Evolutionary conservation across 768 basidiomycete species (phyloP).

Genomic region (Amanita exitialis): DNA sequence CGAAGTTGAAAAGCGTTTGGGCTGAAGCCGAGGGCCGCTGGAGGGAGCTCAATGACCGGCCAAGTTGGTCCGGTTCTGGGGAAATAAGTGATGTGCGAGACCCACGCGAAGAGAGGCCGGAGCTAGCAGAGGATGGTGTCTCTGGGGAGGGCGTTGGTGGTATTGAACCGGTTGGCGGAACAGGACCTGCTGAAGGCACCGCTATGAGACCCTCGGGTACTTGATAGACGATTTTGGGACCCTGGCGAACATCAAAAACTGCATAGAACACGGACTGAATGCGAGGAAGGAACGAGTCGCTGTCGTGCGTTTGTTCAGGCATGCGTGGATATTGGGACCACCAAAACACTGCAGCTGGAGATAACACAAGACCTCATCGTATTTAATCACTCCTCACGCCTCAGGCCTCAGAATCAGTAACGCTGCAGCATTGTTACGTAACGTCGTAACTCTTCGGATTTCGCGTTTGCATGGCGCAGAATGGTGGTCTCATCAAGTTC

Average conservation of each 20-base stretch:
- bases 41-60: slow-evolving; percentile 31
- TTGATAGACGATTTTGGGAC: slow-evolving; percentile 87
- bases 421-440: neutral
- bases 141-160: slow-evolving; percentile 31
- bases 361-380: no score
- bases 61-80: slow-evolving; percentile 32
- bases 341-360: no score
- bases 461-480: slow-evolving; percentile 29
- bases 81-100: slow-evolving; percentile 45
- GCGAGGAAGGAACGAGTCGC: slow-evolving; percentile 65
- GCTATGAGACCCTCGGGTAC: slow-evolving; percentile 89
- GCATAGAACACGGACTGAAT: slow-evolving; percentile 92
- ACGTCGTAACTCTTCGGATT: neutral
- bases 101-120: slow-evolving; percentile 30
- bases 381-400: no score
- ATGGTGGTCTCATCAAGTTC: slow-evolving; percentile 39
- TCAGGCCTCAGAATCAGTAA: no score
- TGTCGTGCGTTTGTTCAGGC: slow-evolving; percentile 14
- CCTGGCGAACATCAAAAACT: slow-evolving; percentile 76
- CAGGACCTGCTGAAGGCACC: slow-evolving; percentile 22
- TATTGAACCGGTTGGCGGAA: slow-evolving; percentile 19
- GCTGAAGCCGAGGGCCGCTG: slow-evolving; percentile 42
- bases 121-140: slow-evolving; percentile 15
- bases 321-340: neutral
- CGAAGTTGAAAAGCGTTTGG: slow-evolving; percentile 73